A percentile compares a stretch with the other conserved stretches of the same genome.
Conservation (phyloP, 1,284 basidiomycete species). For the Cryptococcus sp. region DNA sequence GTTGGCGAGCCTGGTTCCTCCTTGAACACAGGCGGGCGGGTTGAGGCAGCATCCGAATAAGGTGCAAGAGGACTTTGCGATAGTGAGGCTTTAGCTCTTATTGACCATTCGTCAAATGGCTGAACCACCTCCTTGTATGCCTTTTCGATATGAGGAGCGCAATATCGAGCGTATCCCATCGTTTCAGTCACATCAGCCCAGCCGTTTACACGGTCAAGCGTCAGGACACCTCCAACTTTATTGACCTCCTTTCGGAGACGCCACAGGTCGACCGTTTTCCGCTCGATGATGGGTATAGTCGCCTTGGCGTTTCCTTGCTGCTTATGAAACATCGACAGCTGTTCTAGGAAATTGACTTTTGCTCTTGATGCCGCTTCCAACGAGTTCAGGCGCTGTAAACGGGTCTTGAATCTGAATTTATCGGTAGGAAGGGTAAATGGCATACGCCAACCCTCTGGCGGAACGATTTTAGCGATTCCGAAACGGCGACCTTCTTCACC, state of each 20-base stretch:
- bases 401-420: constrained; percentile 74
- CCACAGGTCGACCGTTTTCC: constrained; percentile 89
- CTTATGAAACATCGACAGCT: constrained; percentile 86
- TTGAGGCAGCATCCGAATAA: constrained; percentile 12
- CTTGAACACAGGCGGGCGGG: constrained; percentile 19
- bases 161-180: constrained; percentile 63
- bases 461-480: constrained; percentile 95
- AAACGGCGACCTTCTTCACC: constrained; percentile 68
- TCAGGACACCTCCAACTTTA: constrained; percentile 78
- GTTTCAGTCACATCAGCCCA: constrained; percentile 80
- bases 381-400: constrained; percentile 90
- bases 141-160: constrained; percentile 56
- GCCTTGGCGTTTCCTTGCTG: constrained; percentile 83
- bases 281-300: constrained; percentile 85
- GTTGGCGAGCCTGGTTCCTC: constrained; percentile 20
- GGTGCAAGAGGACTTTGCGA: constrained; percentile 33
- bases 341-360: constrained; percentile 94
- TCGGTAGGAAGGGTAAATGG: constrained; percentile 94
- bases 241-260: constrained; percentile 85
- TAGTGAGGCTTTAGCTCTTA: constrained; percentile 58
- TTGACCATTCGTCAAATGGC: constrained; percentile 88
- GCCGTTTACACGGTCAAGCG: constrained; percentile 65
- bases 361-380: constrained; percentile 96
- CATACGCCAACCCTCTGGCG: constrained; percentile 90
- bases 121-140: constrained; percentile 87